Conservation (phyloP, 1,139 yeast species). For the Kluyveromyces sp. region DNA sequence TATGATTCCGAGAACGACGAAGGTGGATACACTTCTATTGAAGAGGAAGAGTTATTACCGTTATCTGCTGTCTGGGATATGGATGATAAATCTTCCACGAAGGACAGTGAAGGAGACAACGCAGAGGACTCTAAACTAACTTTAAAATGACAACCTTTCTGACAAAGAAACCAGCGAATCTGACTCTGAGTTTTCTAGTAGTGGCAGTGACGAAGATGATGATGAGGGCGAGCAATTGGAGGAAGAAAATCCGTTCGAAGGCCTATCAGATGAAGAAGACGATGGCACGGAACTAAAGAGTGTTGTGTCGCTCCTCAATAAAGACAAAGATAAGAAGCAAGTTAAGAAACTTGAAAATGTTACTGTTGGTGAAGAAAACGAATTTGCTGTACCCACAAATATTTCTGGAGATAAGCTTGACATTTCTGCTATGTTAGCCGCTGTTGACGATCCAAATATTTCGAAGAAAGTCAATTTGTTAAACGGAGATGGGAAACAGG, state of each 20-base stretch:
- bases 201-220: too few species aligned
- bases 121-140: not conserved
- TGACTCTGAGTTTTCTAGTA: conserved; percentile 27
- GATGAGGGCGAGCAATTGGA: conserved; percentile 25
- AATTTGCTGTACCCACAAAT: conserved; percentile 53
- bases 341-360: conserved; percentile 43
- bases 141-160: conserved; percentile 5
- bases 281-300: conserved; percentile 34
- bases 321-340: conserved; percentile 31
- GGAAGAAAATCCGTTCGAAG: conserved; percentile 33
- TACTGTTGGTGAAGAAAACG: conserved; percentile 50
- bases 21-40: conserved; percentile 44
- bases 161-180: conserved; percentile 31
- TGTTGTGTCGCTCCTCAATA: conserved; percentile 27
- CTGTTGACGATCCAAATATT: conserved; percentile 42
- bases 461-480: conserved; percentile 45
- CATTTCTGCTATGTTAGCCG: conserved; percentile 67
- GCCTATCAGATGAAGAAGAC: conserved; percentile 28
- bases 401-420: conserved; percentile 45
- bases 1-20: conserved; percentile 38
- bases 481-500: conserved; percentile 31
- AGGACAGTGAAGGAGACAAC: conserved; percentile 31
- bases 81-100: conserved; percentile 40
- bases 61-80: conserved; percentile 85
- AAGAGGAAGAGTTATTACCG: conserved; percentile 66